Base-by-base conservation (phyloP, 768 basidiomycete genomes). In the Lentinula sp. region DNA sequence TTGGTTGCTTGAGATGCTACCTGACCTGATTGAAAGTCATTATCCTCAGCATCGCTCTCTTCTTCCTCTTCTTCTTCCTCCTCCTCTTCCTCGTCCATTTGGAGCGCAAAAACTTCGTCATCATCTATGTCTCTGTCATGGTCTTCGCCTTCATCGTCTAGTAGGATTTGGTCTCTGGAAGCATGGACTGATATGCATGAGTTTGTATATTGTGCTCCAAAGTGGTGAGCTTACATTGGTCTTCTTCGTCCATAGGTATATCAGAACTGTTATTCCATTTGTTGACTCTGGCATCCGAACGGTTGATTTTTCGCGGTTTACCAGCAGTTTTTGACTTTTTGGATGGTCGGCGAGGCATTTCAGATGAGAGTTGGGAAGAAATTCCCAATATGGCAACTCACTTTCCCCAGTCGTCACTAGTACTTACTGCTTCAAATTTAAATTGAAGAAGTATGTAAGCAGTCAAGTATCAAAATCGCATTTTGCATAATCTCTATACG, bases 51-150 rank as follows among this genome's bases (percentile, higher is more conserved):
- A 23, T 75, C 73, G 15, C 73, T 72, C 37, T 75, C 74, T 21
- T 74, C 68, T 15, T 74, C 69, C 3, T 74, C 75, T 16, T 76
- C 75, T 3, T 77, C 79, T 6, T 79, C 80, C 1, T 77, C 78
- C 0, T 77, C 78, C 0, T 79, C 79, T 13, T 80, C 78, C 8
- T 80, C 74, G 9, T 80, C 76, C 61, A 85, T 87, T 55, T 83
- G 80, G 62, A 91, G 70, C 7, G 84, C 83, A 66, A 95, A 89
- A n/a, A 95, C 89, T 69, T 95, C 91, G 28, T 93, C 89, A 40
- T 88, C 88, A 13, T 86, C 85, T 84, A 28, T 74, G 76, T 76
- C 73, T 31, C 85, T 84, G 11, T 85, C 84, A 15, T 75, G 78
- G 21, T 69, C 76, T 1, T 72, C 68, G 35, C 75, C 70, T 37